A percentile compares a stretch with the other conserved stretches of the same genome.
Conservation (phyloP, 2,329 filamentous ascomycete genomes). For the Colletotrichum sp. region DNA sequence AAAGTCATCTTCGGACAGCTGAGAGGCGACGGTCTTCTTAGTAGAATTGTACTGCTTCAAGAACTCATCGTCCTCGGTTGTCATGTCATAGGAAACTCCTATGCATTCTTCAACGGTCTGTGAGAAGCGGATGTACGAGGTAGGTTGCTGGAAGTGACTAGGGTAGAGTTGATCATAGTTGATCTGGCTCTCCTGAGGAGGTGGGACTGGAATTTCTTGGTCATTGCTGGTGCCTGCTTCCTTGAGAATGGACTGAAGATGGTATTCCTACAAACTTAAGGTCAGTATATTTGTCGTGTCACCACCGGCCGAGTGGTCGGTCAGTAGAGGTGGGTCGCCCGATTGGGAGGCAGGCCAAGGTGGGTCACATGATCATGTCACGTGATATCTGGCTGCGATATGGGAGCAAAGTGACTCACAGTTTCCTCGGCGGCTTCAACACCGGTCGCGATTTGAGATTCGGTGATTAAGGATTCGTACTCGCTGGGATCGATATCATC, state of each 20-base stretch:
- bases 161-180: constrained; percentile 92
- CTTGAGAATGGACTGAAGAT: constrained; percentile 82
- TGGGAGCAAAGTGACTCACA: constrained; percentile 64
- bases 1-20: constrained; percentile 88
- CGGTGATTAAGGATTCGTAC: constrained; percentile 84
- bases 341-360: not conserved
- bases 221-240: constrained; percentile 60
- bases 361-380: constrained; percentile 49
- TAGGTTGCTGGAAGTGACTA: constrained; percentile 78
- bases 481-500: constrained; percentile 85
- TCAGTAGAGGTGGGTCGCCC: constrained; percentile 3
- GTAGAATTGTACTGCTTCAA: constrained; percentile 85
- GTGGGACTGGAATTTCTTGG: constrained; percentile 70
- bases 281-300: constrained; percentile 30
- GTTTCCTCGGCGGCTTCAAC: constrained; percentile 98
- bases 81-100: constrained; percentile 93
- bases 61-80: constrained; percentile 84
- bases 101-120: constrained; percentile 97
- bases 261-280: constrained; percentile 74
- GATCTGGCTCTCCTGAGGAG: constrained; percentile 67
- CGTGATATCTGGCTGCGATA: constrained; percentile 49
- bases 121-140: constrained; percentile 96
- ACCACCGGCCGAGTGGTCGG: not conserved
- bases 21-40: constrained; percentile 59
- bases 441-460: constrained; percentile 90